phyloP scores from a whole-genome alignment of 1,284 basidiomycete genomes.

The Marasmius oreades region DNA sequence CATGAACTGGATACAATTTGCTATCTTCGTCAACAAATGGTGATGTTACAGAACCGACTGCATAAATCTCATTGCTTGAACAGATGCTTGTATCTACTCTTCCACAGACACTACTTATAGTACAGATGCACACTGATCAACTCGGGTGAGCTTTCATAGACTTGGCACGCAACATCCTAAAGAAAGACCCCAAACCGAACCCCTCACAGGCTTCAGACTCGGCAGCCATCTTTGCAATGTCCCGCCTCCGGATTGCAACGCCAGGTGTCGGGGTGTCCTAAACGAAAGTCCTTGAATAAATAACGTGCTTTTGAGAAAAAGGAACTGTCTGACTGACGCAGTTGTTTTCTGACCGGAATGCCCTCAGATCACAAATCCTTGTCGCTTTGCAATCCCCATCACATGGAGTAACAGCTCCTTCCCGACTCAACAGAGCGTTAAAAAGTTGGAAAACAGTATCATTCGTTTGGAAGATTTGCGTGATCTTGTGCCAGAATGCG shows the following conservation, averaged over 20 bases:
- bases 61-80: no score
- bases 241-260: neutral
- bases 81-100: no score
- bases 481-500: slow-evolving; percentile 60
- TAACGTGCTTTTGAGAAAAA: neutral
- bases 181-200: neutral
- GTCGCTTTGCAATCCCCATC: slow-evolving; percentile 38
- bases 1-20: no score
- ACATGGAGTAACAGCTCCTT: slow-evolving; percentile 33
- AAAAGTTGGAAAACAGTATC: slow-evolving; percentile 45
- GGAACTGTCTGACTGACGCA: slow-evolving; percentile 36
- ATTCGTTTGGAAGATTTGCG: slow-evolving; percentile 49
- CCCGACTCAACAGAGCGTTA: slow-evolving; percentile 38
- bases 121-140: no score
- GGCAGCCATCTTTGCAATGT: neutral
- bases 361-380: slow-evolving; percentile 47
- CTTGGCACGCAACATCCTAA: neutral
- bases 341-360: slow-evolving; percentile 44
- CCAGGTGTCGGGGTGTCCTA: neutral
- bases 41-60: no score
- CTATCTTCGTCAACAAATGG: no score
- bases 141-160: no score
- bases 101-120: no score
- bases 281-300: neutral
- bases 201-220: neutral